Evolutionary conservation across 2,329 filamentous ascomycete species (phyloP).

Genomic region (Fusarium secorum): DNA sequence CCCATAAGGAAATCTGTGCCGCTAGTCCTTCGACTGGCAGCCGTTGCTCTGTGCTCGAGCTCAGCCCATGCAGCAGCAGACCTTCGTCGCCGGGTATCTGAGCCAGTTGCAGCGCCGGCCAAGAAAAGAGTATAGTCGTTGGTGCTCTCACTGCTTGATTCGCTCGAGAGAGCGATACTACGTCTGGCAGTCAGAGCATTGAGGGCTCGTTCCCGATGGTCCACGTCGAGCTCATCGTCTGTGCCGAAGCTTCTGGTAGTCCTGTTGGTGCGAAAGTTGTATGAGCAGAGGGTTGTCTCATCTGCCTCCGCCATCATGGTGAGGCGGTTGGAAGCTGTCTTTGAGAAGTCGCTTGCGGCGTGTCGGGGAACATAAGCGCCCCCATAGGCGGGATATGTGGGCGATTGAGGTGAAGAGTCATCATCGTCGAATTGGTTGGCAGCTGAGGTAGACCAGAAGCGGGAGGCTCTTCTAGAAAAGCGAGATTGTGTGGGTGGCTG

Average conservation of each 20-base stretch:
- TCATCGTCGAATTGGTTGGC: constrained; percentile 31
- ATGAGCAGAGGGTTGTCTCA: constrained; percentile 38
- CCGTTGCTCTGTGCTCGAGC: constrained; percentile 16
- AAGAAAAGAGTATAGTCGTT: constrained; percentile 41
- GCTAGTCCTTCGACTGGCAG: constrained; percentile 10
- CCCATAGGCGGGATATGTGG: constrained; percentile 10
- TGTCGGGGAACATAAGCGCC: constrained; percentile 43
- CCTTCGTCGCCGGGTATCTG: constrained; percentile 4
- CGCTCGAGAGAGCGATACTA: constrained; percentile 12
- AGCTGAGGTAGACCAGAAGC: constrained; percentile 36
- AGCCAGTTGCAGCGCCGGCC: constrained; percentile 20
- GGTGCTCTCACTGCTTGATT: neutral
- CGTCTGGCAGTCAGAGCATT: constrained; percentile 17
- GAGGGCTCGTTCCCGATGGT: constrained; percentile 30
- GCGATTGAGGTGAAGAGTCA: neutral
- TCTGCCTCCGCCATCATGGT: constrained; percentile 31
- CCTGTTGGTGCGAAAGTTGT: constrained; percentile 5
- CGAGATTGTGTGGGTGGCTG: constrained; percentile 10
- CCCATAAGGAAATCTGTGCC: constrained; percentile 10
- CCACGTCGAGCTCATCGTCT: constrained; percentile 20
- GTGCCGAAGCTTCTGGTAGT: constrained; percentile 2
- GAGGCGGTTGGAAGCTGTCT: constrained; percentile 30
- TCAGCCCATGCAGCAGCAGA: constrained; percentile 34
- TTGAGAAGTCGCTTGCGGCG: constrained; percentile 43
- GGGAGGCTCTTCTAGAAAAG: constrained; percentile 31